Percentiles rank a stretch among this genome's conserved stretches.
Conservation (phyloP, 306 rosid genomes). For the Glycine soja region DNA sequence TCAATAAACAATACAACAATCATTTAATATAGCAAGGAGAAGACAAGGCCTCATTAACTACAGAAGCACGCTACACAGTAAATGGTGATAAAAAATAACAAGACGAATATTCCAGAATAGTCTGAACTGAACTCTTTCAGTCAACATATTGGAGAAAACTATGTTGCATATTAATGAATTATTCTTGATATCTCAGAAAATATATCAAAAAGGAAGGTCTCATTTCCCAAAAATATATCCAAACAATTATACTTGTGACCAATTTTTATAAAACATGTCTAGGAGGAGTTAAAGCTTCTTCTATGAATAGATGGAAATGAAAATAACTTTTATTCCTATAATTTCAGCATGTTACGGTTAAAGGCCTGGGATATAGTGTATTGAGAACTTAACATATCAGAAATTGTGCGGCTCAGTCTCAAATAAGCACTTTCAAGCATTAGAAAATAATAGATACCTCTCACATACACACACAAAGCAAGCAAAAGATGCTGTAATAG, state of each 20-base stretch:
- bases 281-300: constrained; percentile 9
- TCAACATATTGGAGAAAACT: constrained; percentile 3
- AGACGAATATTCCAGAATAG: neutral
- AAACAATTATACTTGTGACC: neutral
- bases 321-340: neutral
- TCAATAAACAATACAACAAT: constrained; percentile 6
- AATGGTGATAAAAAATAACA: constrained; percentile 3
- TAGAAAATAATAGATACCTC: neutral
- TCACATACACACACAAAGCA: neutral
- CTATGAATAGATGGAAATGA: neutral
- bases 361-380: neutral
- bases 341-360: neutral
- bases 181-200: constrained; percentile 21
- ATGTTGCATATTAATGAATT: neutral
- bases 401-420: constrained; percentile 1
- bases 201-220: neutral
- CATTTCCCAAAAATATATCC: neutral
- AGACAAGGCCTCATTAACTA: constrained; percentile 15
- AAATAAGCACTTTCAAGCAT: neutral
- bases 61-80: constrained; percentile 12
- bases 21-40: constrained; percentile 26
- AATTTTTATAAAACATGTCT: neutral
- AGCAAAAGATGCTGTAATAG: constrained; percentile 43
- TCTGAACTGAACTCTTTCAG: constrained; percentile 7
- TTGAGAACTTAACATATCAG: neutral